phyloP scores from a whole-genome alignment of 495 filamentous ascomycete species.

The Aspergillus avenaceus region DNA sequence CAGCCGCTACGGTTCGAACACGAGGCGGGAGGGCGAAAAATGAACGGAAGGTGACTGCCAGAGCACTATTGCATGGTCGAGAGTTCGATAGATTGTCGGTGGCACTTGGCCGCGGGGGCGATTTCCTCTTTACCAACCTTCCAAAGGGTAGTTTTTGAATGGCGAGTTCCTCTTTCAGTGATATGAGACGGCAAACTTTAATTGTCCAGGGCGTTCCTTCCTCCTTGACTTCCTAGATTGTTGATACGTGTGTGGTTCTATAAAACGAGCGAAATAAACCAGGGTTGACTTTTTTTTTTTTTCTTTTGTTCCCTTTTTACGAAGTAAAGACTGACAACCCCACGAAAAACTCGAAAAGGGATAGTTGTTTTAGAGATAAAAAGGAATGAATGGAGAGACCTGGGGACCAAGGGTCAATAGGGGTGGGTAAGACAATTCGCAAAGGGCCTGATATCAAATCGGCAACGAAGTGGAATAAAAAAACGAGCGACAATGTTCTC shows the following conservation, averaged over 20 bases:
- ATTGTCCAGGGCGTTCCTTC: neutral
- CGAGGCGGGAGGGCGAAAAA: slow-evolving; percentile 17
- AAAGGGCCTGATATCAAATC: slow-evolving; percentile 24
- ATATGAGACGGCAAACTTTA: neutral
- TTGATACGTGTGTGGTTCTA: neutral
- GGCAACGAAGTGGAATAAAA: slow-evolving; percentile 9
- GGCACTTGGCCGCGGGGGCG: slow-evolving; percentile 7
- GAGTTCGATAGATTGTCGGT: slow-evolving; percentile 11
- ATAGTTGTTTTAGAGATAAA: slow-evolving; percentile 4
- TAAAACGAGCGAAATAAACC: neutral
- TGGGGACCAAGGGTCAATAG: slow-evolving; percentile 15
- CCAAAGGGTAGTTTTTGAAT: neutral
- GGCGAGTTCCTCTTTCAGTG: neutral
- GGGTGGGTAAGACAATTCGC: slow-evolving; percentile 11
- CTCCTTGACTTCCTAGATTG: neutral
- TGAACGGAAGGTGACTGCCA: slow-evolving; percentile 32
- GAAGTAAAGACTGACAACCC: neutral
- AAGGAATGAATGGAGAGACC: slow-evolving; percentile 17
- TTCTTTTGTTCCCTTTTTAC: no score
- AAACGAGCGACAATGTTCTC: slow-evolving; percentile 4
- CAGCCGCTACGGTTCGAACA: slow-evolving; percentile 24
- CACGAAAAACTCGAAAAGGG: neutral
- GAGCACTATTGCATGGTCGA: slow-evolving; percentile 40
- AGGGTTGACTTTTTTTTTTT: no score
- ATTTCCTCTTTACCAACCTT: neutral